Evolutionary conservation across 371 early-diverging fungal genomes (phyloP).

Genomic region (Zychaea mexicana): DNA sequence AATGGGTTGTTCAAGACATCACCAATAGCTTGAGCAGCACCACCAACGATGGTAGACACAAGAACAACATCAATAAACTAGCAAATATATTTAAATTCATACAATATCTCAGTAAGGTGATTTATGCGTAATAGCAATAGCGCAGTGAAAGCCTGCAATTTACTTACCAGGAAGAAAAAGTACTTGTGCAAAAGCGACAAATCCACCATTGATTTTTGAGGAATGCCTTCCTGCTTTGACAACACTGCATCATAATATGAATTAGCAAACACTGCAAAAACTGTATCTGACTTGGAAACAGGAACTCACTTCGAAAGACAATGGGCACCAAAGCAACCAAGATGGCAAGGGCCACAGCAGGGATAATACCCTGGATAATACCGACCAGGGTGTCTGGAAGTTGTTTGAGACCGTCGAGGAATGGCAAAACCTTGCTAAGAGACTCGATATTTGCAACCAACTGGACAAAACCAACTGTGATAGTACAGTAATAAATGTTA

Average conservation of each 20-base stretch:
- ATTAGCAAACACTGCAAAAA: not conserved
- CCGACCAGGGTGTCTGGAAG: slow-evolving; percentile 48
- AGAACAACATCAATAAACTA: slow-evolving; percentile 84
- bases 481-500: not conserved
- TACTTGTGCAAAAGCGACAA: slow-evolving; percentile 64
- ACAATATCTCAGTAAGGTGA: not conserved
- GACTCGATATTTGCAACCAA: slow-evolving; percentile 64
- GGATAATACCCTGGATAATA: slow-evolving; percentile 80
- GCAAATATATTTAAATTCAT: too few relatives aligned
- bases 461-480: slow-evolving; percentile 58
- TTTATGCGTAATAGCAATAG: not conserved
- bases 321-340: slow-evolving; percentile 75
- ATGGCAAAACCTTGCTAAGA: slow-evolving; percentile 52
- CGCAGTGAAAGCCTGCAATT: not conserved
- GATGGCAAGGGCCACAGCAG: slow-evolving; percentile 71
- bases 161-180: slow-evolving; percentile 72
- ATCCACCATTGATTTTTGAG: slow-evolving; percentile 64
- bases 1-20: slow-evolving; percentile 46
- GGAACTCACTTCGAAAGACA: slow-evolving; percentile 54
- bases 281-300: not conserved
- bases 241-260: slow-evolving; percentile 29
- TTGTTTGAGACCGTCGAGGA: slow-evolving; percentile 40
- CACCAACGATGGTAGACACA: slow-evolving; percentile 72
- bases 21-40: slow-evolving; percentile 53
- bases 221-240: slow-evolving; percentile 71